A percentile compares a stretch with the other conserved stretches of the same genome.
Conservation (phyloP, 345 rosid genomes). For the Syzygium grande region DNA sequence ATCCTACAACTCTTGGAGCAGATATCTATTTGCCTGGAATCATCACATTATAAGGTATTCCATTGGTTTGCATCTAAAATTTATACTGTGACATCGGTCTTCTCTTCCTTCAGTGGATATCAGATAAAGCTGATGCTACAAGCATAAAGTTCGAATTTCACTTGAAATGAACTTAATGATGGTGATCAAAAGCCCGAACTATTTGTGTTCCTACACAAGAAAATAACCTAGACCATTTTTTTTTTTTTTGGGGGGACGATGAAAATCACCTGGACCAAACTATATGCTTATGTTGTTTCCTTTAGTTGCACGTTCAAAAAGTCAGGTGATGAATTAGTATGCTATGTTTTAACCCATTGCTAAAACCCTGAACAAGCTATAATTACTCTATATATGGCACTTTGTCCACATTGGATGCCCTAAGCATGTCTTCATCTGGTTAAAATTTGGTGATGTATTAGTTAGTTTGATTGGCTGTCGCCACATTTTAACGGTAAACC, state of each 20-base stretch:
- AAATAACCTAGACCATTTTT: not conserved
- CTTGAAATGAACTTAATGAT: not conserved
- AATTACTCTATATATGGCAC: not conserved
- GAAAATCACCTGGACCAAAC: not conserved
- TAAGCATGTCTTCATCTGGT: not conserved
- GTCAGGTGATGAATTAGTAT: not conserved
- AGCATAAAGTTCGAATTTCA: not conserved
- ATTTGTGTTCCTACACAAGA: not conserved
- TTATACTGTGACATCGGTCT: not conserved
- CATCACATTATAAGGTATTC: constrained; percentile 37
- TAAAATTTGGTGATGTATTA: not conserved
- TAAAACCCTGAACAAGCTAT: not conserved
- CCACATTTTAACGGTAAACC: too few species aligned
- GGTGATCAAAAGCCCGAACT: not conserved
- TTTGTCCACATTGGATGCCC: not conserved
- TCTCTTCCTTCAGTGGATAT: not conserved
- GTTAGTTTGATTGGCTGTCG: not conserved
- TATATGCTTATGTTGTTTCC: not conserved
- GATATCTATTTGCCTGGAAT: constrained; percentile 37
- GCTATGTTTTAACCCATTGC: not conserved
- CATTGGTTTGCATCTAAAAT: not conserved
- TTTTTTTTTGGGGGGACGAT: not conserved
- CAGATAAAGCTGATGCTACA: not conserved
- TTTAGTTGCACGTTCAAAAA: not conserved
- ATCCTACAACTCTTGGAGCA: constrained; percentile 62